Percentiles rank a stretch among this genome's conserved stretches.
These are phyloP conservation scores for Corchorus olitorius DNA, from an alignment of 345 rosid genomes.

Conservation along the genomic window DNA sequence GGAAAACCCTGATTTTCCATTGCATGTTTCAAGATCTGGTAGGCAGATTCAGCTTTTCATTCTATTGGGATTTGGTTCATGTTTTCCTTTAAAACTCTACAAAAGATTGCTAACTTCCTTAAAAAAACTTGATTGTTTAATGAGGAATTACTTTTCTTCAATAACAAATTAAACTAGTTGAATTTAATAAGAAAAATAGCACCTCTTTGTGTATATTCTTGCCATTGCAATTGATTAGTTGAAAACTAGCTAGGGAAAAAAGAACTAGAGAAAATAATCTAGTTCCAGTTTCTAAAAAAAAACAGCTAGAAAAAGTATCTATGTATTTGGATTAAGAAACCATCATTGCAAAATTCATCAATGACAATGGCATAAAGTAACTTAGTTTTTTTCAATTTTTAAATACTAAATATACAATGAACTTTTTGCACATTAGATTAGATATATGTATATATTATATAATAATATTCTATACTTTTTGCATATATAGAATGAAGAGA, in stretches of 20 bases:
- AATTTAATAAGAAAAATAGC: too few species aligned
- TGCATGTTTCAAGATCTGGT: background rate
- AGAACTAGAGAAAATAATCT: too few species aligned
- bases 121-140: background rate
- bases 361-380: background rate
- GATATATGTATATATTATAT: too few species aligned
- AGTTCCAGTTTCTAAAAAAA: too few species aligned
- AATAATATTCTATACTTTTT: background rate
- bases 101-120: background rate
- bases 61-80: background rate
- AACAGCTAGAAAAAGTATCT: background rate
- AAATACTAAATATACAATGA: background rate
- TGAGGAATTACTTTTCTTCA: background rate
- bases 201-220: too few species aligned
- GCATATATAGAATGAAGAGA: background rate
- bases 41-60: conserved; percentile 17
- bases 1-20: background rate
- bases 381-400: background rate
- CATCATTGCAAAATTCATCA: background rate
- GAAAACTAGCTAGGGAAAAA: too few species aligned
- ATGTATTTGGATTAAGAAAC: background rate
- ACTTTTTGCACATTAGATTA: background rate
- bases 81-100: background rate
- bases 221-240: too few species aligned
- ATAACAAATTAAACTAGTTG: background rate